Base-by-base conservation (phyloP, 768 basidiomycete species). In the Agaricus bisporus region DNA sequence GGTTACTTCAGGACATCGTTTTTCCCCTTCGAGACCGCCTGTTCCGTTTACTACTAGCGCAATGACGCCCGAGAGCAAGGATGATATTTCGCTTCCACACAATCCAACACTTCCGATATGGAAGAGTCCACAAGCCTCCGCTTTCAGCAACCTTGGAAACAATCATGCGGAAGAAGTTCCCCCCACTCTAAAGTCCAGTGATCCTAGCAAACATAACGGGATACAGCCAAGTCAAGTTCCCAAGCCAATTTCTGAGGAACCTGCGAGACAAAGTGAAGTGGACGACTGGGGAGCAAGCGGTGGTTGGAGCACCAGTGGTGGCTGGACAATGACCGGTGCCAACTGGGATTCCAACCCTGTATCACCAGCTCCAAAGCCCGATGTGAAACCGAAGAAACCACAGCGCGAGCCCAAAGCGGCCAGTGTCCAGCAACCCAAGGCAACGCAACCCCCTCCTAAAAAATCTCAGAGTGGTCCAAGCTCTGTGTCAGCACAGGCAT, bases 271-370 rank as follows among this genome's bases (percentile, higher is more conserved):
- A 2, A 17, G 15, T 17, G 9, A 11, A 15, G 42, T 1, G 20
- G 51, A 52, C 36, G 51, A 52, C 15, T 52, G 51, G 51, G 35
- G 28, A 10, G 26, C 39, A 39, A 26, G 10, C 20, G 26, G 41
- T 12, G 41, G 41, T 1, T 51, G 49, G 49, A 32, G 18, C 5
- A 11, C 26, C 17, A 42, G 41, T 35, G 41, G 25, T 28, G 41
- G 51, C 10, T 52, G 51, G 51, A 36, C 44, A 15, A 37, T 41
- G 43, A 36, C 42, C 35, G 22, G 35, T 25, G 14, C 10, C 3
- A 26, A 45, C n/a, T 52, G 51, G 51, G 10, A 11, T 15, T n/a
- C 18, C 35, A 43, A 52, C 3, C 29, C 43, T 17, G 38, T 39
- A 39, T 3, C 18, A 35, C 32, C 51, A 39, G 35, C 42, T 11